Evolutionary conservation across 2,329 filamentous ascomycete species (phyloP).

Genomic region (Xylaria sp.): DNA sequence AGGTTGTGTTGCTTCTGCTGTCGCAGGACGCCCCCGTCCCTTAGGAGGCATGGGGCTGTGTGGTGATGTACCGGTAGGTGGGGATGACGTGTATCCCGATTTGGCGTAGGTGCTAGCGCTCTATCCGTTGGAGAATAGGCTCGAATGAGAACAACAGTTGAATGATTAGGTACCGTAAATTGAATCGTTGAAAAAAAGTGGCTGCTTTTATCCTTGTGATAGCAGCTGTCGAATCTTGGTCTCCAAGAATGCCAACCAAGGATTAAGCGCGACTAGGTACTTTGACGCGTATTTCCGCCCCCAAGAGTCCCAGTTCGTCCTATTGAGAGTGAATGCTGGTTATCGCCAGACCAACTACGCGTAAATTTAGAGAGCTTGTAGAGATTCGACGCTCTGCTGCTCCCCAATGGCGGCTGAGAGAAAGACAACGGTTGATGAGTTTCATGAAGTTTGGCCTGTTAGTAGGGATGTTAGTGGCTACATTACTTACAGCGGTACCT

Average conservation of each 20-base stretch:
- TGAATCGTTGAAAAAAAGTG: no score
- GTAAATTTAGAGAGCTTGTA: not conserved
- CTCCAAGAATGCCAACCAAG: no score
- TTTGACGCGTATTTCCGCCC: constrained; percentile 16
- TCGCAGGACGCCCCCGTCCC: constrained; percentile 29
- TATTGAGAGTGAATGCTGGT: no score
- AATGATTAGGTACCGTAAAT: no score
- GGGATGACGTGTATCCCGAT: not conserved
- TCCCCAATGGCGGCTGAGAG: not conserved
- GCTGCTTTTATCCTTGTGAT: no score
- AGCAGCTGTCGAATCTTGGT: no score
- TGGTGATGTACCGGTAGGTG: not conserved
- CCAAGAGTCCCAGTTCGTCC: no score
- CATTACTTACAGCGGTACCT: no score
- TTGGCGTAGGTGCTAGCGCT: not conserved
- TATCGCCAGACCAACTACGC: not conserved
- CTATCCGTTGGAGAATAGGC: no score
- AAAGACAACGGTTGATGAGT: not conserved
- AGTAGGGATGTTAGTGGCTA: no score
- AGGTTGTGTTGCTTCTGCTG: constrained; percentile 14
- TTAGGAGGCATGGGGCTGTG: constrained; percentile 33
- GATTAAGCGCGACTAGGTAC: not conserved
- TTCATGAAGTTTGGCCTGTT: no score
- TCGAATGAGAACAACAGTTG: not conserved
- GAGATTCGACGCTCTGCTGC: not conserved